phyloP scores from a whole-genome alignment of 2,329 filamentous ascomycete species.

The Cercospora brassicicola region DNA sequence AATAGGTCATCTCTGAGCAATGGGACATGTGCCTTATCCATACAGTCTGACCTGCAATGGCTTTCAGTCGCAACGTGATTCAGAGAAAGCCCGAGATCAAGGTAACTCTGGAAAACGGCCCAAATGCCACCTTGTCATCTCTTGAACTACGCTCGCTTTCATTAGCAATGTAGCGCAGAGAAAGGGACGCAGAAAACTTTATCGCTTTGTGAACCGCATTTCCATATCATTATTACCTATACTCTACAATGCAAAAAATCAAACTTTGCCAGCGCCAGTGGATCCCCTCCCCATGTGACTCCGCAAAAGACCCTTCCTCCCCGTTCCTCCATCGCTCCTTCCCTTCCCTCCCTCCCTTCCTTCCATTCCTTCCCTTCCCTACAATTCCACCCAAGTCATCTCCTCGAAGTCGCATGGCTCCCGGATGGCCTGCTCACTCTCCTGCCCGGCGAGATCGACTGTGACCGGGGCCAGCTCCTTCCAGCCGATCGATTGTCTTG shows the following conservation, averaged over 20 bases:
- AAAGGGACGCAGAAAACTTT: background rate
- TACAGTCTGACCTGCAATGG: background rate
- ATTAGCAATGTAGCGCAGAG: background rate
- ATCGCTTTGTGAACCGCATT: background rate
- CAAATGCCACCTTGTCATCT: background rate
- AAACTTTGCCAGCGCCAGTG: background rate
- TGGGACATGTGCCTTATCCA: background rate
- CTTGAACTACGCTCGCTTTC: background rate
- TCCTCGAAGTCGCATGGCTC: background rate
- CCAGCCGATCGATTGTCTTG: background rate
- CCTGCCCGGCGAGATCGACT: background rate
- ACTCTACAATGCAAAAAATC: background rate
- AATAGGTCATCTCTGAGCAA: background rate
- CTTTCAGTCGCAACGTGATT: background rate
- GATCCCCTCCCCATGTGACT: background rate
- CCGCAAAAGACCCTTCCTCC: background rate
- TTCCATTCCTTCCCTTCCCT: background rate
- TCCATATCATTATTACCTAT: background rate
- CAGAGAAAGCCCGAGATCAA: background rate
- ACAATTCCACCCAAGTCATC: background rate
- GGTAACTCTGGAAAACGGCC: background rate
- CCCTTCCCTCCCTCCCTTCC: background rate
- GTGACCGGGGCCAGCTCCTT: background rate
- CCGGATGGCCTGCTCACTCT: background rate
- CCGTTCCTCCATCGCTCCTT: background rate